Evolutionary conservation across 2,329 filamentous ascomycete species (phyloP), one percentile per base, ranked within the genome.

Genomic region (Fusarium sp.): DNA sequence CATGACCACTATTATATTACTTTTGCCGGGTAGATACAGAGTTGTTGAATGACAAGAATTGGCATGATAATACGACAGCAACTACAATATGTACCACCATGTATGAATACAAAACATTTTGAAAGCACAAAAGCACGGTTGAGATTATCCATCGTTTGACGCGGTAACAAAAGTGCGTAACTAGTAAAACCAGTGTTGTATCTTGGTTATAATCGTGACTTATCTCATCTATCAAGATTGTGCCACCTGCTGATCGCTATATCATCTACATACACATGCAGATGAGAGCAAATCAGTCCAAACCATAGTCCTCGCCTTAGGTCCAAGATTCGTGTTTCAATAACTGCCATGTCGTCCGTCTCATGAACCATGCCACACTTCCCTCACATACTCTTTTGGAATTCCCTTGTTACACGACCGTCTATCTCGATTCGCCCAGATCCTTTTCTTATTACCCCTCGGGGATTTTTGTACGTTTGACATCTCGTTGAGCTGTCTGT

Each of bases 221-320:
- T 51, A 52, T 76, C 66, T 73, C 33, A 60, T 63, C 56, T 75
- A 69, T 62, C 21, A 46, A 62, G 52, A 54, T 70, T 51, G 42
- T 66, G 27, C 49, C 25, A 52, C 46, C 60, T 55, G 37, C 19
- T 27, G 35, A 58, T 57, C 38, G 52, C 44, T 31, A 54, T 25
- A 8, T 15, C 51, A 60, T 56, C 33, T 52, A 58, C 63, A 38
- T 42, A 38, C 35, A 15, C 37, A 33, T 33, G 33, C 39, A 64
- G 49, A 62, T 61, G 25, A 33, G 39, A 73, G 56, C 44, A 64
- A 56, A 48, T 52, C 45, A 19, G 23, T 29, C 38, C 42, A 54
- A 48, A 31, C 48, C 42, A 60, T 44, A 60, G 37, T 31, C 55
- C 56, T 44, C 46, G 38, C 44, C 48, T 45, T 39, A 38, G 29